Conservation (phyloP, 371 early-diverging fungal genomes). For the Syncephalis plumigaleata region DNA sequence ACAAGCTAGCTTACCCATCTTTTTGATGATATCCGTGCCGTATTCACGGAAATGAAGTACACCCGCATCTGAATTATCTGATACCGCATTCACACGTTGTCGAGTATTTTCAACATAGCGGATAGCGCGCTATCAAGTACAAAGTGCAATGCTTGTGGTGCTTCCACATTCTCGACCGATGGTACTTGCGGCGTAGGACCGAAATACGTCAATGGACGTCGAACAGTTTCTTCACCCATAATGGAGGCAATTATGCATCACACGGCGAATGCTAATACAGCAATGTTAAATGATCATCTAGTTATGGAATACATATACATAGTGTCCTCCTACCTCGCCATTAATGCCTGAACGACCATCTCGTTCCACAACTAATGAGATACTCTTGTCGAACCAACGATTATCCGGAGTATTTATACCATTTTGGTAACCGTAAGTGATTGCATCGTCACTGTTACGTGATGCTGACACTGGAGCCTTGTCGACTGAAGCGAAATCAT, state of each 20-base stretch:
- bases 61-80: constrained; percentile 39
- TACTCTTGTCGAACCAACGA: constrained; percentile 79
- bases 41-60: constrained; percentile 41
- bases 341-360: constrained; percentile 53
- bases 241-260: constrained; percentile 52
- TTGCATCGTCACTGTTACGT: too few relatives aligned
- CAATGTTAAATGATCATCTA: background rate
- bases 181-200: constrained; percentile 7
- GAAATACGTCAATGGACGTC: constrained; percentile 14
- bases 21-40: constrained; percentile 42
- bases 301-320: background rate
- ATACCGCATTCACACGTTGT: constrained; percentile 20
- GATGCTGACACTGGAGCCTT: too few relatives aligned
- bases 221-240: constrained; percentile 34
- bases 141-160: constrained; percentile 26
- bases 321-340: constrained; percentile 29
- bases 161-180: constrained; percentile 1
- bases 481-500: too few relatives aligned
- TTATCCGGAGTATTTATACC: constrained; percentile 15
- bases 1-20: constrained; percentile 38
- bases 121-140: constrained; percentile 21
- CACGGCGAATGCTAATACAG: constrained; percentile 57
- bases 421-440: too few relatives aligned
- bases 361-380: constrained; percentile 41
- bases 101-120: constrained; percentile 34